A percentile compares a stretch with the other conserved stretches of the same genome.
These are phyloP conservation scores for Cryptosporidium sp. DNA, from an alignment of 169 alveolate species.

Conservation along the genomic window DNA sequence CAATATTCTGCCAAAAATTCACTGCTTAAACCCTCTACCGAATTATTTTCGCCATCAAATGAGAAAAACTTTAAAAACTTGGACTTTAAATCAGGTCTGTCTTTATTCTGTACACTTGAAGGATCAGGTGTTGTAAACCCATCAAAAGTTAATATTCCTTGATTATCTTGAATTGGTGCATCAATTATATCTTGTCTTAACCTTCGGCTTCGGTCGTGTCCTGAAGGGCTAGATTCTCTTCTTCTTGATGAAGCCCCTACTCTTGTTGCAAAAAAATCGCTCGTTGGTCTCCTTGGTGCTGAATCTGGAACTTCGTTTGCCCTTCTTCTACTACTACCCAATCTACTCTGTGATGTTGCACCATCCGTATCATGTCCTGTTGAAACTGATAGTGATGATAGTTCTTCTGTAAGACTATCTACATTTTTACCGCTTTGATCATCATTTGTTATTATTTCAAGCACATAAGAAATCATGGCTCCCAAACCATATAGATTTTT, in stretches of 20 bases:
- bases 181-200: neutral
- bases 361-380: neutral
- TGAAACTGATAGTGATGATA: neutral
- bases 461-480: neutral
- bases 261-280: neutral
- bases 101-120: neutral
- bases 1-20: neutral
- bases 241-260: constrained; percentile 2
- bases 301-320: constrained; percentile 23
- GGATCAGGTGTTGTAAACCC: neutral
- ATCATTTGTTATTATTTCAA: neutral
- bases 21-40: neutral
- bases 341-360: neutral
- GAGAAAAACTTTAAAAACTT: neutral
- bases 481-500: neutral
- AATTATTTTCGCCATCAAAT: neutral
- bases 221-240: neutral
- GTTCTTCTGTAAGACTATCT: neutral
- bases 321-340: neutral
- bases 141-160: neutral
- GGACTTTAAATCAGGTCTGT: neutral
- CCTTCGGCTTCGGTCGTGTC: neutral
- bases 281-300: neutral
- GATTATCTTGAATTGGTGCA: too few relatives aligned
- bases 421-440: neutral